phyloP scores from a whole-genome alignment of 192 early-diverging fungal genomes.

The Coemansia sp. region DNA sequence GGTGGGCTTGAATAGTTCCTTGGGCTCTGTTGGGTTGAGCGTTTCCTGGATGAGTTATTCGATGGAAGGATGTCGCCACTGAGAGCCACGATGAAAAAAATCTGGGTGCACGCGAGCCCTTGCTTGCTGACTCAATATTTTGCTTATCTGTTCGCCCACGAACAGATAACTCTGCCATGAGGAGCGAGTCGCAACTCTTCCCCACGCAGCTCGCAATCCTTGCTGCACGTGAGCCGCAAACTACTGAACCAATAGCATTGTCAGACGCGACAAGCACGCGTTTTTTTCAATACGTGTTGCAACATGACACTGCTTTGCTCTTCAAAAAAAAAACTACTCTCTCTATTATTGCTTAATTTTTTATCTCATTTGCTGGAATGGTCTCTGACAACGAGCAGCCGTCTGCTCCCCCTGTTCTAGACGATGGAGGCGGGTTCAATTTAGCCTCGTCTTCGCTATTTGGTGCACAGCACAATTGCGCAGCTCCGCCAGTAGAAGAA shows the following conservation, averaged over 20 bases:
- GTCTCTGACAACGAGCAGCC: constrained; percentile 1
- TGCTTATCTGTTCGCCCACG: neutral
- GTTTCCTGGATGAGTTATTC: neutral
- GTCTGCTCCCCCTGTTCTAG: neutral
- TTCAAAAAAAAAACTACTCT: neutral
- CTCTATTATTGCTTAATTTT: constrained; percentile 11
- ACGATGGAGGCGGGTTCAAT: neutral
- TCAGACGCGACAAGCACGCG: neutral
- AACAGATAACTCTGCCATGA: neutral
- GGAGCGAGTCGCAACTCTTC: no score
- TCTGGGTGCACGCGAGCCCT: neutral
- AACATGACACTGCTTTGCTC: neutral
- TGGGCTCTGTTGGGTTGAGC: neutral
- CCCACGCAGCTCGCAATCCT: neutral
- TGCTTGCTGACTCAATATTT: neutral
- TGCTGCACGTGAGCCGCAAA: neutral
- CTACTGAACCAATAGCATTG: neutral
- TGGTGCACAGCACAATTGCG: neutral
- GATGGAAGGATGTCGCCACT: neutral
- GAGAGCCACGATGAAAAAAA: neutral
- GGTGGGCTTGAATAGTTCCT: no score
- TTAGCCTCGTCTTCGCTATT: constrained; percentile 20
- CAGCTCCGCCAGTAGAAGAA: neutral
- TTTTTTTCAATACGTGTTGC: neutral
- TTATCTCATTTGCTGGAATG: neutral